Percentiles rank a stretch among this genome's conserved stretches.
These are phyloP conservation scores for Fraxinus nigra DNA, from an alignment of 305 asterid genomes.

Conservation along the genomic window DNA sequence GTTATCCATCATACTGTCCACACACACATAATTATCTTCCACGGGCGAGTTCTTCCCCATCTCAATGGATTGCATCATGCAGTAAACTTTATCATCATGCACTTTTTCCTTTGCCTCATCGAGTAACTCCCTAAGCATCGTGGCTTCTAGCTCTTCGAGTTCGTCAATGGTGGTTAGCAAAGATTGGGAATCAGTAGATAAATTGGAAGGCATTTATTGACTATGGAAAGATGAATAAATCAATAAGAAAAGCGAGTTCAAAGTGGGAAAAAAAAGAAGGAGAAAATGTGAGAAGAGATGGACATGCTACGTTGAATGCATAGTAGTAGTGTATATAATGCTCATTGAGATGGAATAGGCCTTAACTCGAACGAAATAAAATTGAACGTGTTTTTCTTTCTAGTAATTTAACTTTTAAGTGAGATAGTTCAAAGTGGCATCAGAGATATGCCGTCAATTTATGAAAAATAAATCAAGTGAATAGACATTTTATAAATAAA, in stretches of 20 bases:
- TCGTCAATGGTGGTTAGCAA: slow-evolving; percentile 28
- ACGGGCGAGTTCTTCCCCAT: background rate
- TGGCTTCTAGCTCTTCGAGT: slow-evolving; percentile 44
- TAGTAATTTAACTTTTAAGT: background rate
- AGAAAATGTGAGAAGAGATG: background rate
- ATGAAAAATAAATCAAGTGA: background rate
- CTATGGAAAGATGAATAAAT: background rate
- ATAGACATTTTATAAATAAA: too few species aligned
- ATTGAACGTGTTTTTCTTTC: background rate
- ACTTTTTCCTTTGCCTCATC: slow-evolving; percentile 27
- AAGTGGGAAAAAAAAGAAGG: background rate
- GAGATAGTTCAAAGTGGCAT: background rate
- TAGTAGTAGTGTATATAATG: background rate
- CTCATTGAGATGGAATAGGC: background rate
- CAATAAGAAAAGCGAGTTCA: background rate
- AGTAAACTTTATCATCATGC: slow-evolving; percentile 15
- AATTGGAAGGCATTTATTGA: slow-evolving; percentile 35
- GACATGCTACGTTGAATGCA: background rate
- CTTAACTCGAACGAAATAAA: background rate
- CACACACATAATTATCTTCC: slow-evolving; percentile 19
- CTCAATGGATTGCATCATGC: slow-evolving; percentile 1
- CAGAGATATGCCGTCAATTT: background rate
- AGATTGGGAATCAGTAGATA: slow-evolving; percentile 25
- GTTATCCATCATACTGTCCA: background rate
- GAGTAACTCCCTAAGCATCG: slow-evolving; percentile 41